These are phyloP conservation scores for Trapa incisa DNA, from an alignment of 345 rosid genomes.

Conservation along the genomic window DNA sequence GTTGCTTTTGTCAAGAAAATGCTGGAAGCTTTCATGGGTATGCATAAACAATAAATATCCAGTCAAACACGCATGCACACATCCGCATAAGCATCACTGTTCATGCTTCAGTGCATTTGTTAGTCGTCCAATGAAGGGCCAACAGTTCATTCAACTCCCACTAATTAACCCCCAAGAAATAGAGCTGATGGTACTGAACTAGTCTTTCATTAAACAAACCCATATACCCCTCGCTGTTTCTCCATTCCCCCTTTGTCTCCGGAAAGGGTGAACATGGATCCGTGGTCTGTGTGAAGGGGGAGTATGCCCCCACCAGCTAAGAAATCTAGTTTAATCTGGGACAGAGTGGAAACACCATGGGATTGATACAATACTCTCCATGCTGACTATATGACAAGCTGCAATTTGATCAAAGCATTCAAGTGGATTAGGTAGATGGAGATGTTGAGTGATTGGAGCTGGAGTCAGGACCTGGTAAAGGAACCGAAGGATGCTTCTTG, in stretches of 20 bases:
- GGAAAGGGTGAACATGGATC: conserved; percentile 23
- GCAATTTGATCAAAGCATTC: background rate
- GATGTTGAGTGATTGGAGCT: background rate
- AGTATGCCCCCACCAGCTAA: conserved; percentile 10
- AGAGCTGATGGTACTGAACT: conserved; percentile 1
- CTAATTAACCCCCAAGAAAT: conserved; percentile 15
- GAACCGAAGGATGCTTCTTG: no score
- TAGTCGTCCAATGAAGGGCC: background rate
- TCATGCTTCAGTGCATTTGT: background rate
- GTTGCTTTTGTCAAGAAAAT: conserved; percentile 13
- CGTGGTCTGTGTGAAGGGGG: conserved; percentile 18
- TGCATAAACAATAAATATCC: background rate
- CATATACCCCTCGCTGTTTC: conserved; percentile 2
- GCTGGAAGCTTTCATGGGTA: conserved; percentile 12
- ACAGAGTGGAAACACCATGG: background rate
- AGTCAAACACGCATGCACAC: conserved; percentile 5
- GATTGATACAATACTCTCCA: background rate
- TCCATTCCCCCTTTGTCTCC: conserved; percentile 16
- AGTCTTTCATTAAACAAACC: background rate
- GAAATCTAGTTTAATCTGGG: background rate
- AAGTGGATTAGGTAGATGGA: background rate
- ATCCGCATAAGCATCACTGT: background rate
- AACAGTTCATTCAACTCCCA: no score
- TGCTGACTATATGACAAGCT: background rate
- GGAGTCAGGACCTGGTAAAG: no score